A percentile compares a stretch with the other conserved stretches of the same genome.
These are phyloP conservation scores for Arthromyces matolae DNA, from an alignment of 768 basidiomycete genomes.

Conservation along the genomic window DNA sequence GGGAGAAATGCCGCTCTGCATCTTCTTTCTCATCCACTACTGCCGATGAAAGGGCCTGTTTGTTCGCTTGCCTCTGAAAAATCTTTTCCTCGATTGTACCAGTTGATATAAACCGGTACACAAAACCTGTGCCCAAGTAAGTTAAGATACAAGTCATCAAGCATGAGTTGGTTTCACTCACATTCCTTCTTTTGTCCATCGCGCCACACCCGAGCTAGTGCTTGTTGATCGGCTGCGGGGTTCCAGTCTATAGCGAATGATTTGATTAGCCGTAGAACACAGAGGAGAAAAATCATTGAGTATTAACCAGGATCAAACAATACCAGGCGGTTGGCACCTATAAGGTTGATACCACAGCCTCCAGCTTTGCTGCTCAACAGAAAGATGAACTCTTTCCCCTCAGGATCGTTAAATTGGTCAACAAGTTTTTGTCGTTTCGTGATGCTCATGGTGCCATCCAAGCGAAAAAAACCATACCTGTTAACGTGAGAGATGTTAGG, in stretches of 20 bases:
- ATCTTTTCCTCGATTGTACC: constrained; percentile 99
- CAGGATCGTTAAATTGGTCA: constrained; percentile 92
- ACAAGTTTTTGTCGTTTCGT: constrained; percentile 92
- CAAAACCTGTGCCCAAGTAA: constrained; percentile 62
- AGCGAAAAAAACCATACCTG: constrained; percentile 85
- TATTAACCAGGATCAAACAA: constrained; percentile 85
- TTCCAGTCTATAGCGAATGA: constrained; percentile 86
- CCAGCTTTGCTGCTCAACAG: constrained; percentile 93
- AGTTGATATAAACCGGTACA: constrained; percentile 96
- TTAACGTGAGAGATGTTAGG: not conserved
- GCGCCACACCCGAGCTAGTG: constrained; percentile 97
- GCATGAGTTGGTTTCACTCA: constrained; percentile 32
- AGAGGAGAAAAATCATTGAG: not conserved
- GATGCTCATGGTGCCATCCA: constrained; percentile 95
- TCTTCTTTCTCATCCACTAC: constrained; percentile 98
- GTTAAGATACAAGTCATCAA: not conserved
- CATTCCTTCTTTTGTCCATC: constrained; percentile 99
- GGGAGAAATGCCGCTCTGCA: constrained; percentile 90
- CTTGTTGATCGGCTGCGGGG: constrained; percentile 97
- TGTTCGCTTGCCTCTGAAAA: constrained; percentile 94
- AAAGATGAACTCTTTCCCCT: constrained; percentile 92
- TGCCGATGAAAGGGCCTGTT: constrained; percentile 95
- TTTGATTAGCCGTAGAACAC: not conserved
- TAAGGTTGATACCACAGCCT: constrained; percentile 95
- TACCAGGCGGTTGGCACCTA: constrained; percentile 93